Base-by-base conservation (phyloP, 805 yeast genomes). In the Pichia scutulata region DNA sequence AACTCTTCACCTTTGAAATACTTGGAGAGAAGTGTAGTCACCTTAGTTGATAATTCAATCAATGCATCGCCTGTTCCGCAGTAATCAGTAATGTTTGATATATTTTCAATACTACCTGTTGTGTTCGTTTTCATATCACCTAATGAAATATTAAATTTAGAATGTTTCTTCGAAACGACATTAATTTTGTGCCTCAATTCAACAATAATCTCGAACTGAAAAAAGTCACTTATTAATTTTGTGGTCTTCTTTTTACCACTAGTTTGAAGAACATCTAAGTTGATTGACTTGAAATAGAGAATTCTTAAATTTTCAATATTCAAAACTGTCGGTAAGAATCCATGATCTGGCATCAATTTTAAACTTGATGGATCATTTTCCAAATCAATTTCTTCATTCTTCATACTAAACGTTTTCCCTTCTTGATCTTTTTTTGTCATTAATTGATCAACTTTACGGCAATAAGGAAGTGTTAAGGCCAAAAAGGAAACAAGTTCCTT, bases 391-490 rank as follows among this genome's bases (percentile, higher is more conserved):
- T 45, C 37, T 43, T 54, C 54, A 37, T 59, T 57, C 2, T 44
- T 33, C 9, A 57, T 53, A 42, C 52, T 44, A 28, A 62, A 61
- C 10, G 47, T 21, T 7, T 50, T 41, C 36, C 50, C 24, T 7
- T 47, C 21, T 14, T 45, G 37, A 3, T 39, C 49, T n/a, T 51
- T 55, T 25, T 57, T 59, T 4, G 47, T 10, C 2, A 39, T 19
- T 8, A 64, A 42, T 5, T 51, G 49, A 36, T 53, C 49, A 22
- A 59, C 53, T 3, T 53, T 28, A 33, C 57, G 61, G 50, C 59
- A 65, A 44, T 62, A 60, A 3, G 64, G 62, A 10, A 67, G 52
- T 5, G 70, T 66, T 28, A 65, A 37, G 49, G 61, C 62, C 39
- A 66, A 53, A 48, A 61, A 66, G 1, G 47, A 53, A 16, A 67